A percentile compares a stretch with the other conserved stretches of the same genome.
phyloP scores from a whole-genome alignment of 2,329 filamentous ascomycete genomes.

The Amphichorda felina region DNA sequence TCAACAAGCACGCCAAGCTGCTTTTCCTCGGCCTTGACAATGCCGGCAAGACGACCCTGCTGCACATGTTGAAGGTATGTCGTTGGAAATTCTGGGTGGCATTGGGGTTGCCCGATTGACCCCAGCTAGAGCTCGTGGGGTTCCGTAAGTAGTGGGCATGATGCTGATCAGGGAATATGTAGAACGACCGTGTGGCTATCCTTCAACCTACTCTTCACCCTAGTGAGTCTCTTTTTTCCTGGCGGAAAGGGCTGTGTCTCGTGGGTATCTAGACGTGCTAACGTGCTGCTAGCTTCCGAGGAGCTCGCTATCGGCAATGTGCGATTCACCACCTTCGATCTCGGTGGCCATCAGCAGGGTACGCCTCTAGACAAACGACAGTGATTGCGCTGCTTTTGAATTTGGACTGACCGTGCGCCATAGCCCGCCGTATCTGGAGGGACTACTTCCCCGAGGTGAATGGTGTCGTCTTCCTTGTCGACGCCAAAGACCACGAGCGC shows the following conservation, averaged over 20 bases:
- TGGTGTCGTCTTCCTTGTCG: conserved; percentile 95
- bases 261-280: conserved; percentile 4
- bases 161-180: conserved; percentile 5
- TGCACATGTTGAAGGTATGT: conserved; percentile 89
- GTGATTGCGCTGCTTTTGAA: background rate
- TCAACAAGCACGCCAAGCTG: conserved; percentile 95
- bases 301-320: conserved; percentile 88
- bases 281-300: conserved; percentile 55
- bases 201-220: conserved; percentile 86
- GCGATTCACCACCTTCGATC: conserved; percentile 88
- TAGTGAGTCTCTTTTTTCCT: conserved; percentile 56
- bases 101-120: too few relatives aligned
- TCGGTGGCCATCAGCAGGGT: conserved; percentile 90
- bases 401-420: background rate
- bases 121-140: too few relatives aligned
- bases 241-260: background rate
- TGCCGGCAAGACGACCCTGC: conserved; percentile 84
- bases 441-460: conserved; percentile 95
- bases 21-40: conserved; percentile 90
- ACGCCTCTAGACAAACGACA: conserved; percentile 12
- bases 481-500: conserved; percentile 94
- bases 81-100: conserved; percentile 5
- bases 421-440: conserved; percentile 87
- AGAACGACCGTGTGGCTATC: conserved; percentile 90
- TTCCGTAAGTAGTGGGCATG: too few relatives aligned